Percentiles rank a stretch among this genome's conserved stretches.
phyloP scores from a whole-genome alignment of 371 early-diverging fungal genomes.

The Amoeboaphelidium protococcarum region DNA sequence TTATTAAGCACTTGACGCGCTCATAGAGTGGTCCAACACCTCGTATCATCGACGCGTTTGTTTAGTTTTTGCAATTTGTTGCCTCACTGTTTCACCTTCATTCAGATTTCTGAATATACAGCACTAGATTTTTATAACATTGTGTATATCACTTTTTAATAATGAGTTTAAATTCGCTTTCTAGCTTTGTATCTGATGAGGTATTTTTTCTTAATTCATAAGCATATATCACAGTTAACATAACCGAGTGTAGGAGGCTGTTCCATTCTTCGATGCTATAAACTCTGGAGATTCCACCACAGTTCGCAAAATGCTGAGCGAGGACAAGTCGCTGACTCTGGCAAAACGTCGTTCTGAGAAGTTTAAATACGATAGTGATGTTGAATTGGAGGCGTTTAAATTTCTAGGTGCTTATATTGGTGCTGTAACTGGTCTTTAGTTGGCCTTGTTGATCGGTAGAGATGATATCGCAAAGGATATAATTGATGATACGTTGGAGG shows the following conservation, averaged over 20 bases:
- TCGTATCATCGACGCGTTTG: no score
- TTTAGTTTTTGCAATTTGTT: no score
- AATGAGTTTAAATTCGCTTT: no score
- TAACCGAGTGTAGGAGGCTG: slow-evolving; percentile 5
- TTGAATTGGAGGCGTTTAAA: slow-evolving; percentile 16
- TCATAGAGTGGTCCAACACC: no score
- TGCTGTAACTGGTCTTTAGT: slow-evolving; percentile 19
- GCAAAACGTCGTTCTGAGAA: slow-evolving; percentile 8
- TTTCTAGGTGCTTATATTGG: slow-evolving; percentile 22
- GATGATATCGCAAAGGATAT: slow-evolving; percentile 32
- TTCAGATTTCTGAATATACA: no score
- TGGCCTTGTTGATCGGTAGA: slow-evolving; percentile 22
- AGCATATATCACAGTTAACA: no score
- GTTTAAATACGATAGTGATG: slow-evolving; percentile 10
- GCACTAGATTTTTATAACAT: no score
- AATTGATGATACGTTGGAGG: slow-evolving; percentile 24
- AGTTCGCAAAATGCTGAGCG: slow-evolving; percentile 11
- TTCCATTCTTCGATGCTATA: slow-evolving; percentile 9
- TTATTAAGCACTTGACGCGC: no score
- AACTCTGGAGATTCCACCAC: slow-evolving; percentile 6
- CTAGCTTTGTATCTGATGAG: no score
- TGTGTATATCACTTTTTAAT: no score
- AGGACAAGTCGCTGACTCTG: slow-evolving; percentile 10
- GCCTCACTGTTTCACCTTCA: no score
- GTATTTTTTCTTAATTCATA: no score